Conservation (phyloP, 2,329 filamentous ascomycete genomes). For the Fusarium subglutinans region DNA sequence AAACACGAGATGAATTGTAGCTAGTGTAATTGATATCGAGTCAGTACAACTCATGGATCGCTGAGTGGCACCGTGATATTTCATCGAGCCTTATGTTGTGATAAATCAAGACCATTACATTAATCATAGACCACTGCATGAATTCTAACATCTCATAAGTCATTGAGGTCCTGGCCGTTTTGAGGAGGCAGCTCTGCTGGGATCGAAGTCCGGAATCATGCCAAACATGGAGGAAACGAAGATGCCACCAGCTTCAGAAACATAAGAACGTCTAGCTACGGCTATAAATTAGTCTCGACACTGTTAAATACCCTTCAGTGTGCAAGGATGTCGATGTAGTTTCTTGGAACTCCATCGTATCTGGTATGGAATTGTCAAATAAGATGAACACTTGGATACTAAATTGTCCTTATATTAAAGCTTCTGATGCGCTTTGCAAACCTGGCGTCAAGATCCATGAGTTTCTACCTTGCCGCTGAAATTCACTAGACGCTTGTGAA, state of each 20-base stretch:
- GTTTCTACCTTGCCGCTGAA: neutral
- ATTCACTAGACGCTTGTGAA: neutral
- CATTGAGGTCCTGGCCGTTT: neutral
- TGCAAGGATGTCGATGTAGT: neutral
- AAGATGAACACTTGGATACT: neutral
- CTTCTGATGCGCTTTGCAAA: no score
- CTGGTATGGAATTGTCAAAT: neutral
- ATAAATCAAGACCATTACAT: neutral
- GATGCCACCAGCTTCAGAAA: neutral
- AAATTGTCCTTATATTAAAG: neutral
- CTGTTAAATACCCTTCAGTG: neutral
- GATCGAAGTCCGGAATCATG: neutral
- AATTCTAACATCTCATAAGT: neutral
- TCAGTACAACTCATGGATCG: neutral
- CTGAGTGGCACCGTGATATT: neutral
- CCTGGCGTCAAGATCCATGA: neutral
- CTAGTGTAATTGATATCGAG: neutral
- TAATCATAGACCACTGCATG: neutral
- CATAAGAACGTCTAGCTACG: neutral
- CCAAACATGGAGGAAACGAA: neutral
- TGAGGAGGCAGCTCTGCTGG: neutral
- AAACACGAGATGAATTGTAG: neutral
- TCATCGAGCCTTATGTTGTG: neutral
- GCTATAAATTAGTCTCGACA: neutral
- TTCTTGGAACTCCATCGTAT: neutral